These are phyloP conservation scores for Leccinum pellstonianum DNA, from an alignment of 768 basidiomycete species.

Conservation along the genomic window DNA sequence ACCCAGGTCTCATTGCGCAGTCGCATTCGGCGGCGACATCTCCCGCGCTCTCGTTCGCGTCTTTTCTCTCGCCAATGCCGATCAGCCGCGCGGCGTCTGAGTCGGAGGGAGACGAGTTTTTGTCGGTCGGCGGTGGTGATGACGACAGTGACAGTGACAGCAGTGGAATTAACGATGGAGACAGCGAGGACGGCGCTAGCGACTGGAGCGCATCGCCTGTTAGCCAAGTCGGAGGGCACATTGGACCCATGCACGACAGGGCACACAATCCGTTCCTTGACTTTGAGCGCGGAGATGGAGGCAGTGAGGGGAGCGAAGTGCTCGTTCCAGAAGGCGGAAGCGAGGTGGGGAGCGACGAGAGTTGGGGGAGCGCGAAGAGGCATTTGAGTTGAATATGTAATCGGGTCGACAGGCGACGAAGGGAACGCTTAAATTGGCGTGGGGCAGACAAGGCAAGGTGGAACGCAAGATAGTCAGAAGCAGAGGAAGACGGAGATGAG, in stretches of 20 bases:
- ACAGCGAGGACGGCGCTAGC: conserved; percentile 1
- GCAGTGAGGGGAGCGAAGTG: conserved; percentile 23
- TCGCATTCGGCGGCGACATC: conserved; percentile 8
- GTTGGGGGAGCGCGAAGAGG: conserved; percentile 26
- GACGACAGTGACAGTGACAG: conserved; percentile 2
- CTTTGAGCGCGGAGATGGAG: conserved; percentile 10
- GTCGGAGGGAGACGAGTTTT: conserved; percentile 26
- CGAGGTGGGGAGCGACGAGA: conserved; percentile 24
- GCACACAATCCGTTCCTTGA: conserved; percentile 25
- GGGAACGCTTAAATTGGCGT: not conserved
- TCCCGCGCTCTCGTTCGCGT: conserved; percentile 21
- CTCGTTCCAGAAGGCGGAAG: conserved; percentile 16
- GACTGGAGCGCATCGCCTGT: conserved; percentile 12
- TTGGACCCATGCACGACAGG: conserved; percentile 6
- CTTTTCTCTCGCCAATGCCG: conserved; percentile 27
- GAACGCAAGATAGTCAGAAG: not conserved
- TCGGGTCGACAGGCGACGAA: not conserved
- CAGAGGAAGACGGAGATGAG: not conserved
- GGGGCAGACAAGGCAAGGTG: no score
- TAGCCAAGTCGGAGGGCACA: not conserved
- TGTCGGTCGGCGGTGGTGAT: conserved; percentile 23
- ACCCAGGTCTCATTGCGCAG: not conserved
- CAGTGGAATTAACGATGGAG: not conserved
- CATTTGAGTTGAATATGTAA: conserved; percentile 7
- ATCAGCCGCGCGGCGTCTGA: conserved; percentile 17